Conservation (phyloP, 768 basidiomycete species). For the Suillus spraguei region DNA sequence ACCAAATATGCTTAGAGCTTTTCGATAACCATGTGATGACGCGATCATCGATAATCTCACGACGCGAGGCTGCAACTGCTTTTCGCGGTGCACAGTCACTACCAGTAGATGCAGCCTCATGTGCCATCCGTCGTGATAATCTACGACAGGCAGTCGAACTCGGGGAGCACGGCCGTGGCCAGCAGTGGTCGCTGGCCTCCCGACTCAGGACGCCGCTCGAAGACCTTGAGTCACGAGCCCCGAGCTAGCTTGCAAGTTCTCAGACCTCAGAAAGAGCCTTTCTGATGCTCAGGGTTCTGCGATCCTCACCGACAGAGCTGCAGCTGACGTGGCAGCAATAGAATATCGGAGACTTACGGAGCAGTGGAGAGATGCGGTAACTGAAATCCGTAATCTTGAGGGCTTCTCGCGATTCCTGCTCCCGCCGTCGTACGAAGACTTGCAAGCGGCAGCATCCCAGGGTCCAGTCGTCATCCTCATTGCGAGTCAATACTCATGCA, state of each 20-base stretch:
- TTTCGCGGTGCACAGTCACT: background rate
- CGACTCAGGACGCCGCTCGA: background rate
- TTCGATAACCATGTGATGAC: background rate
- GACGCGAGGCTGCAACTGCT: background rate
- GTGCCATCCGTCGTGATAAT: background rate
- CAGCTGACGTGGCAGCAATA: too few species aligned
- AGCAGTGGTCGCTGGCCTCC: background rate
- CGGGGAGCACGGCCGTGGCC: background rate
- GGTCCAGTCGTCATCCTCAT: background rate
- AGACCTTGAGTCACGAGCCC: background rate
- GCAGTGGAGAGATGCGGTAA: background rate
- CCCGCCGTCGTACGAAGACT: background rate
- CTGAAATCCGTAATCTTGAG: background rate
- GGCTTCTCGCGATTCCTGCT: background rate
- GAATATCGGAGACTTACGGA: too few species aligned
- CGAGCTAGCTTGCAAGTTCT: background rate
- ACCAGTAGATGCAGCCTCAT: background rate
- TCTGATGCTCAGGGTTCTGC: too few species aligned
- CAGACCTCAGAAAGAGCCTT: background rate
- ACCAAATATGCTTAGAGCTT: background rate
- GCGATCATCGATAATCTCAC: background rate
- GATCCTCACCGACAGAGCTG: too few species aligned
- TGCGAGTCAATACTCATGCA: background rate
- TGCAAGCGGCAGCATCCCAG: background rate
- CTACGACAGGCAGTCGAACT: background rate